Conservation (phyloP, 345 rosid species). For the Salix koriyanagi region DNA sequence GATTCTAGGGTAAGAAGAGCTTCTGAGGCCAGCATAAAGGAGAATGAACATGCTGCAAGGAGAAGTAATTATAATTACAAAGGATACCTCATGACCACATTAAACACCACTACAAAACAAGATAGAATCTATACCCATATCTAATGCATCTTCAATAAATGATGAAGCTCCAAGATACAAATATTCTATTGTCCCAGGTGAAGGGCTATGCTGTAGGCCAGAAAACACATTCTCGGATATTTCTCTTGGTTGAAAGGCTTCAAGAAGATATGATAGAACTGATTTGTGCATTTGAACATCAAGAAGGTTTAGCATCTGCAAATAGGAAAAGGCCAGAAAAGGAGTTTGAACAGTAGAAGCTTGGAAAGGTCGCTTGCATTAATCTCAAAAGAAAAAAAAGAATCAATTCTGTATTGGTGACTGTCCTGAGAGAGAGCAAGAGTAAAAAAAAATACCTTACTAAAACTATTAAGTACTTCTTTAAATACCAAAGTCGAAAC, state of each 20-base stretch:
- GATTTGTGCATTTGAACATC: constrained; percentile 43
- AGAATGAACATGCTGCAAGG: constrained; percentile 69
- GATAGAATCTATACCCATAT: constrained; percentile 38
- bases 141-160: constrained; percentile 57
- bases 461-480: constrained; percentile 64
- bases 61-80: constrained; percentile 9
- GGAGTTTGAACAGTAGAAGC: not conserved
- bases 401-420: not conserved
- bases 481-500: constrained; percentile 45
- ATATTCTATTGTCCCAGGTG: constrained; percentile 57
- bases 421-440: constrained; percentile 5
- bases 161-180: constrained; percentile 54
- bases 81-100: not conserved
- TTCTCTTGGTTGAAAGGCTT: constrained; percentile 56
- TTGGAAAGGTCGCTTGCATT: not conserved
- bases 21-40: constrained; percentile 63
- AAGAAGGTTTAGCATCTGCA: constrained; percentile 54
- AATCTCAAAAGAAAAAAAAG: too few species aligned
- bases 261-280: constrained; percentile 52
- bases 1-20: constrained; percentile 63
- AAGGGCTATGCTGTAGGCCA: constrained; percentile 42
- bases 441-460: constrained; percentile 44
- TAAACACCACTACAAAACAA: constrained; percentile 4
- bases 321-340: not conserved
- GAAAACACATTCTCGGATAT: constrained; percentile 32